phyloP scores from a whole-genome alignment of 352 stramenopile genomes.

The Pythium myriotylum region DNA sequence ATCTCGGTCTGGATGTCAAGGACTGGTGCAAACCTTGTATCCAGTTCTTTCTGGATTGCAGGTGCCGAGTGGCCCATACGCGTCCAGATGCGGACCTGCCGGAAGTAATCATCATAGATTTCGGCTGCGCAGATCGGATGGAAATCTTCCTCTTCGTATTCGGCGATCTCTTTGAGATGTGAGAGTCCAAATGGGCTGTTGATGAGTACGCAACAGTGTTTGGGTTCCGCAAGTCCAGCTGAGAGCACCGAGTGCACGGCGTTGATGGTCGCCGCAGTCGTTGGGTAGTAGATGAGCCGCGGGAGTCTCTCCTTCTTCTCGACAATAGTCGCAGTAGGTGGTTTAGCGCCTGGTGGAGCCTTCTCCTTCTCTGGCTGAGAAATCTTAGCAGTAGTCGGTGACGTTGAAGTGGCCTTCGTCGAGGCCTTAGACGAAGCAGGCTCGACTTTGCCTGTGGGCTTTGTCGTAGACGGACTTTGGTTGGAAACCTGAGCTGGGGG shows the following conservation, averaged over 20 bases:
- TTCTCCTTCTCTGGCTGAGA: not conserved
- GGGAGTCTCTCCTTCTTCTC: conserved; percentile 51
- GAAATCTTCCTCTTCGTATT: conserved; percentile 54
- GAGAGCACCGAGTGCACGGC: conserved; percentile 56
- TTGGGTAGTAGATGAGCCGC: conserved; percentile 62
- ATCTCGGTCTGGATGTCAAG: conserved; percentile 44
- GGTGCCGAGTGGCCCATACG: conserved; percentile 60
- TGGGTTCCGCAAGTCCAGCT: conserved; percentile 45
- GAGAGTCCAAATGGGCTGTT: conserved; percentile 62
- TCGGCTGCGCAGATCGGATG: conserved; percentile 64
- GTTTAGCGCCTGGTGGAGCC: conserved; percentile 16
- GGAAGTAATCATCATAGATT: conserved; percentile 76
- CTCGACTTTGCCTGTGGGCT: no score
- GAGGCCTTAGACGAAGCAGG: not conserved
- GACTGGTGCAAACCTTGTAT: conserved; percentile 51
- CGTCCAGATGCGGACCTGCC: conserved; percentile 70
- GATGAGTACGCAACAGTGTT: conserved; percentile 62
- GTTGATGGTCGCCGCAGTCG: conserved; percentile 65
- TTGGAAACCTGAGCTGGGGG: no score
- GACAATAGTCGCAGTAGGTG: conserved; percentile 29
- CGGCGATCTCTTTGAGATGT: conserved; percentile 56
- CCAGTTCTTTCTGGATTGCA: conserved; percentile 56
- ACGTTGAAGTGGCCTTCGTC: not conserved
- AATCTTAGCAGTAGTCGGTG: not conserved
- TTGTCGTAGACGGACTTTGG: no score